These are phyloP conservation scores for Komagataella populi DNA, from an alignment of 805 yeast genomes.

Conservation along the genomic window DNA sequence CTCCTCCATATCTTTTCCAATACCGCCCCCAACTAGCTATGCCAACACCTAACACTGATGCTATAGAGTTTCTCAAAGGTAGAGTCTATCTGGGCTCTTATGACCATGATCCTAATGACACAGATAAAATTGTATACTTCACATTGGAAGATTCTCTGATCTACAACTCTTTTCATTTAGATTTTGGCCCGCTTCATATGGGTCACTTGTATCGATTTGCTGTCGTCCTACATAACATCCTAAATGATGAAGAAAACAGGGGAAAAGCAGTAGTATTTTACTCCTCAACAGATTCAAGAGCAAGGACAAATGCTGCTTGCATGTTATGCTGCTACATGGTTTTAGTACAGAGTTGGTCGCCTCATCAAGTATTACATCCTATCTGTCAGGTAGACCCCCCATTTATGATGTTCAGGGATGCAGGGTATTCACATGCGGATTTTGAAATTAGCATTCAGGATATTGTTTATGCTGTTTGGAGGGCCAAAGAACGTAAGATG, in stretches of 20 bases:
- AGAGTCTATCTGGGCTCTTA: slow-evolving; percentile 86
- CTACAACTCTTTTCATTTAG: slow-evolving; percentile 90
- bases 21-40: background rate
- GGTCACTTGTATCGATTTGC: slow-evolving; percentile 94
- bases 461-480: slow-evolving; percentile 91
- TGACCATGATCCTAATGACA: slow-evolving; percentile 66
- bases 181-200: slow-evolving; percentile 91
- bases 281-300: slow-evolving; percentile 68
- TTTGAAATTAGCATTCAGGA: slow-evolving; percentile 90
- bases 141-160: slow-evolving; percentile 88
- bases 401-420: slow-evolving; percentile 90
- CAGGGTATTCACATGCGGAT: slow-evolving; percentile 94
- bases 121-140: slow-evolving; percentile 65
- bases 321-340: slow-evolving; percentile 90
- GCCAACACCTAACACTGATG: slow-evolving; percentile 12
- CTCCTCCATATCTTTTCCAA: background rate
- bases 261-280: slow-evolving; percentile 86
- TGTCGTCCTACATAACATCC: slow-evolving; percentile 79
- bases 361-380: slow-evolving; percentile 94
- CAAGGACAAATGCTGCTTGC: slow-evolving; percentile 90
- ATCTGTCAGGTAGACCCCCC: slow-evolving; percentile 87
- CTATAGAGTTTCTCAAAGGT: slow-evolving; percentile 27
- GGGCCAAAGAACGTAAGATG: slow-evolving; percentile 88
- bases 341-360: slow-evolving; percentile 93
- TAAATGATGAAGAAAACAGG: slow-evolving; percentile 74